phyloP scores from a whole-genome alignment of 2,329 filamentous ascomycete genomes.

The Fusarium sp. region DNA sequence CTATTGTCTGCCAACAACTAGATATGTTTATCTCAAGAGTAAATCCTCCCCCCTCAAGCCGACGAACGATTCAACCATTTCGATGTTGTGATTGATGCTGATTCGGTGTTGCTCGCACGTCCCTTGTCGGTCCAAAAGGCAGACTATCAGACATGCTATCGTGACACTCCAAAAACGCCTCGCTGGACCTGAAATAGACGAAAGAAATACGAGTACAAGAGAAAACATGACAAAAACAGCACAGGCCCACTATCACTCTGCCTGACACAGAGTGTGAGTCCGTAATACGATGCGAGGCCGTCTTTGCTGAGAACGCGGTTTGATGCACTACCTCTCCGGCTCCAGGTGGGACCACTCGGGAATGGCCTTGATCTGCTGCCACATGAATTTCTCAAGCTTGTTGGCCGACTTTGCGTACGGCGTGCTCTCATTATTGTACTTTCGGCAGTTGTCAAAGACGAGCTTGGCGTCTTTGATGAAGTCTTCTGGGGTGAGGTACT shows the following conservation, averaged over 20 bases:
- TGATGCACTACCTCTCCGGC: slow-evolving; percentile 59
- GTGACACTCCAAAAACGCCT: slow-evolving; percentile 38
- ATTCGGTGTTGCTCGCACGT: background rate
- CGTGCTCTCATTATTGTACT: slow-evolving; percentile 96
- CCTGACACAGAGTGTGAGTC: background rate
- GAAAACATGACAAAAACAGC: background rate
- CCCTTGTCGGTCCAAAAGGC: background rate
- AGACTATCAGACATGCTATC: background rate
- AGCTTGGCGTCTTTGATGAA: slow-evolving; percentile 91
- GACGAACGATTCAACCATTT: too few species aligned
- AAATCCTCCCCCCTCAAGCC: too few species aligned
- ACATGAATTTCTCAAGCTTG: slow-evolving; percentile 95
- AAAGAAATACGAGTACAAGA: slow-evolving; percentile 13
- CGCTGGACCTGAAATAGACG: slow-evolving; percentile 16
- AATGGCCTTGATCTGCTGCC: slow-evolving; percentile 90
- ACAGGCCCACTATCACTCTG: slow-evolving; percentile 5
- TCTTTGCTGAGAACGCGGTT: slow-evolving; percentile 23
- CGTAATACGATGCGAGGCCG: slow-evolving; percentile 23
- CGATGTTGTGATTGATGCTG: too few species aligned
- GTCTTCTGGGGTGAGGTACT: slow-evolving; percentile 92
- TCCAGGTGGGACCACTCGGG: slow-evolving; percentile 88
- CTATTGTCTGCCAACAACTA: too few species aligned
- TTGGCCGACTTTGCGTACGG: slow-evolving; percentile 96
- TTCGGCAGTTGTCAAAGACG: slow-evolving; percentile 94
- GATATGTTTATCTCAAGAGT: too few species aligned